These are phyloP conservation scores for Tuber brumale DNA, from an alignment of 495 filamentous ascomycete species.

Conservation along the genomic window DNA sequence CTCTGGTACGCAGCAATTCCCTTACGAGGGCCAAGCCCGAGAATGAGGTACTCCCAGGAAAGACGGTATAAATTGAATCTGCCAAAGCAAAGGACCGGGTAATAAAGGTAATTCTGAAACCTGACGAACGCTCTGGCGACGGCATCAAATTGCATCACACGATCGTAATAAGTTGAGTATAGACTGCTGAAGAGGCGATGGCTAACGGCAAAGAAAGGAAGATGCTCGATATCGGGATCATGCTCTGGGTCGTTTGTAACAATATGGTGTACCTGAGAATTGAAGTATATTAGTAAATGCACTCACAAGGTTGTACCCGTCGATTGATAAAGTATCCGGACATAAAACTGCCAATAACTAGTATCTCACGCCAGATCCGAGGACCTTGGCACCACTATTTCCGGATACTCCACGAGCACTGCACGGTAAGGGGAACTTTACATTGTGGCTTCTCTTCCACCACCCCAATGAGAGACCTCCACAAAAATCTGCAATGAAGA, in stretches of 20 bases:
- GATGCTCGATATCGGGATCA: slow-evolving; percentile 93
- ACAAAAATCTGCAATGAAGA: slow-evolving; percentile 82
- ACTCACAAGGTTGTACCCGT: background rate
- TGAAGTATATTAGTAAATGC: slow-evolving; percentile 9
- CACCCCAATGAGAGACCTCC: slow-evolving; percentile 88
- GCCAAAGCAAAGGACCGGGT: slow-evolving; percentile 73
- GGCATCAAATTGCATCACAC: slow-evolving; percentile 74
- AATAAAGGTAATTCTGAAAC: slow-evolving; percentile 80
- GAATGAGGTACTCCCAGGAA: slow-evolving; percentile 74
- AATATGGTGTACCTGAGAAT: slow-evolving; percentile 72
- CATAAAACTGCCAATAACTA: background rate
- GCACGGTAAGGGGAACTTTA: slow-evolving; percentile 17
- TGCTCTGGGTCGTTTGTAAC: slow-evolving; percentile 95
- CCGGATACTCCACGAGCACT: background rate
- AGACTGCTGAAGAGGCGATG: slow-evolving; percentile 74
- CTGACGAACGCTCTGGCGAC: slow-evolving; percentile 63
- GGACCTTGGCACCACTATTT: background rate
- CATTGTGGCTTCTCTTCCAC: slow-evolving; percentile 96
- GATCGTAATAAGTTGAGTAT: slow-evolving; percentile 82
- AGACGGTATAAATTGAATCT: slow-evolving; percentile 88
- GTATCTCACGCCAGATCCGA: background rate
- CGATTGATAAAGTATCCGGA: background rate
- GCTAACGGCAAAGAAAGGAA: slow-evolving; percentile 90
- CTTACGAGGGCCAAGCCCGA: slow-evolving; percentile 68
- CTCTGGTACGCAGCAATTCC: slow-evolving; percentile 85